These are phyloP conservation scores for Thelonectria rubi DNA, from an alignment of 2,329 filamentous ascomycete species.

Conservation along the genomic window DNA sequence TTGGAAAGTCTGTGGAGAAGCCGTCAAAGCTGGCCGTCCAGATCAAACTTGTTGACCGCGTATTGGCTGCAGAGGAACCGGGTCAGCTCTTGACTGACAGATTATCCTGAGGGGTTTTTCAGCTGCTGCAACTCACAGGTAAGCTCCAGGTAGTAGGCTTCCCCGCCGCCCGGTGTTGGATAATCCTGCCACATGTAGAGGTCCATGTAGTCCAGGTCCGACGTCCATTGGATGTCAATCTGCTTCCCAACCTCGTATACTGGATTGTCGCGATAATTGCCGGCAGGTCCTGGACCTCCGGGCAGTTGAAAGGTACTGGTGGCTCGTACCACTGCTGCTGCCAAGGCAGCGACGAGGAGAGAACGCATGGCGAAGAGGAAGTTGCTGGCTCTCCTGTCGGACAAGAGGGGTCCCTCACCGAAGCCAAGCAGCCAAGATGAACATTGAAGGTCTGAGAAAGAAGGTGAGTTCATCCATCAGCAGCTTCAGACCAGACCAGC, in stretches of 20 bases:
- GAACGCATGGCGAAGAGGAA: not conserved
- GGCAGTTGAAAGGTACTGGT: not conserved
- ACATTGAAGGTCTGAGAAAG: too few relatives aligned
- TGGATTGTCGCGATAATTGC: constrained; percentile 10
- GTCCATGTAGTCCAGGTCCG: constrained; percentile 3
- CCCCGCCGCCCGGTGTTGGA: not conserved
- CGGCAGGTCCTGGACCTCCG: not conserved
- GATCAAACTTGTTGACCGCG: not conserved
- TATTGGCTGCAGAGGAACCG: not conserved
- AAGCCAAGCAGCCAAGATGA: too few relatives aligned
- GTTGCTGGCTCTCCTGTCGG: not conserved
- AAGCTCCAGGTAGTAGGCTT: not conserved
- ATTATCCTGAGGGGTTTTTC: not conserved
- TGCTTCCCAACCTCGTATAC: constrained; percentile 3
- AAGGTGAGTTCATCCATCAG: too few relatives aligned
- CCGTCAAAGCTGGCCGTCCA: not conserved
- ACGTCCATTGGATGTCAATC: constrained; percentile 7
- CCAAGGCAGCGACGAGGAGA: not conserved
- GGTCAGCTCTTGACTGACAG: not conserved
- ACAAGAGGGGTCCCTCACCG: not conserved
- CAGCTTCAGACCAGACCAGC: too few relatives aligned
- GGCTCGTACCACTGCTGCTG: not conserved
- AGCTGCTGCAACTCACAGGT: not conserved
- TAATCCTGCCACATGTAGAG: constrained; percentile 8
- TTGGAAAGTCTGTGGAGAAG: not conserved